Evolutionary conservation across 202 grass and related monocot species (phyloP).

Genomic region (Carex arenaria): DNA sequence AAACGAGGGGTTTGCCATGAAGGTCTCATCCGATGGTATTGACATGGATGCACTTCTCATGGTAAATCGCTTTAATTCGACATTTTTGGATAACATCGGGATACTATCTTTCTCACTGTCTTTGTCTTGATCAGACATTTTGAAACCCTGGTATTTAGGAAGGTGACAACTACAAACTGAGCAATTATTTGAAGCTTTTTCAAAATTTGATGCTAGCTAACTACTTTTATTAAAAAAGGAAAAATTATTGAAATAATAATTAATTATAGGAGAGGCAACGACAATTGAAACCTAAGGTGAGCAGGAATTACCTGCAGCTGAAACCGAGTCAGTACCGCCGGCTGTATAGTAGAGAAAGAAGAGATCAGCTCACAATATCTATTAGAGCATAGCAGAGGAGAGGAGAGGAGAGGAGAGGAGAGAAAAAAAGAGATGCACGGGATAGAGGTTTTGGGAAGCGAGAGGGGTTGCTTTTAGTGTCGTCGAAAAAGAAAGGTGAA

Average conservation of each 20-base stretch:
- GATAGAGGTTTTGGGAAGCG: neutral
- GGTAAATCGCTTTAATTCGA: constrained; percentile 57
- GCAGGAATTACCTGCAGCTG: constrained; percentile 11
- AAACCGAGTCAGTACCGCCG: neutral
- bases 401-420: neutral
- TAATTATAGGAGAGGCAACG: neutral
- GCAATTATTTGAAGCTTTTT: neutral
- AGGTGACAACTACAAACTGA: neutral
- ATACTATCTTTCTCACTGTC: constrained; percentile 48
- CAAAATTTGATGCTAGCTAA: neutral
- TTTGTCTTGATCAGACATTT: constrained; percentile 54
- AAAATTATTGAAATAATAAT: neutral
- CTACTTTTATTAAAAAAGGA: neutral
- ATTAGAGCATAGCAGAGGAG: neutral
- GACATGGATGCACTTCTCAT: constrained; percentile 82
- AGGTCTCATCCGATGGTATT: constrained; percentile 52
- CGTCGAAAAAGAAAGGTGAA: neutral
- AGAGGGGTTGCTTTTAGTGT: neutral
- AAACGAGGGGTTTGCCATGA: constrained; percentile 36
- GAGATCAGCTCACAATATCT: neutral
- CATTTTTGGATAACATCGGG: constrained; percentile 57
- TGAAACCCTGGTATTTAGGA: constrained; percentile 26
- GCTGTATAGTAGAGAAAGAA: neutral
- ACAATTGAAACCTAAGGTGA: neutral
- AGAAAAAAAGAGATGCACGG: neutral